A percentile compares a stretch with the other conserved stretches of the same genome.
Conservation (phyloP, 805 yeast species). For the Cyberlindnera nakhonratchasimensis region DNA sequence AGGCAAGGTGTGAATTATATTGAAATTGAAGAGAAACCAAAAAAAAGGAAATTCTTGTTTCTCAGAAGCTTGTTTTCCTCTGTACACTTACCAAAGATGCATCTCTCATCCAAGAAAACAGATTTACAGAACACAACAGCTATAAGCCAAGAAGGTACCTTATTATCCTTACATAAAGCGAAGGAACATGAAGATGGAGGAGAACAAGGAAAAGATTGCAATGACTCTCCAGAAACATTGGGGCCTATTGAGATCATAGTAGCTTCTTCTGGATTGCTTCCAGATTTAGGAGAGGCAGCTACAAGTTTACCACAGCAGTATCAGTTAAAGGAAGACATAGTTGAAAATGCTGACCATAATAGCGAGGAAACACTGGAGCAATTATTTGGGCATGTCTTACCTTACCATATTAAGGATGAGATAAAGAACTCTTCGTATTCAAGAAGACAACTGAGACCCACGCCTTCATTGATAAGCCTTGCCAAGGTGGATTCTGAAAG, state of each 20-base stretch:
- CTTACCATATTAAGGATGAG: neutral
- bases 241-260: constrained; percentile 15
- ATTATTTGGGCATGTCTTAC: neutral
- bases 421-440: constrained; percentile 11
- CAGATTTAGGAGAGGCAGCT: neutral
- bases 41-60: neutral
- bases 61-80: constrained; percentile 5
- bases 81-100: neutral
- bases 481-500: constrained; percentile 7
- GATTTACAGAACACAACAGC: too few relatives aligned
- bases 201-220: neutral
- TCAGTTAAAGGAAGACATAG: too few relatives aligned
- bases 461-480: constrained; percentile 11
- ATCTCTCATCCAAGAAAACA: too few relatives aligned
- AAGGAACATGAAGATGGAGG: neutral
- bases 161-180: too few relatives aligned
- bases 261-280: constrained; percentile 4
- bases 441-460: constrained; percentile 10
- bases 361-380: neutral
- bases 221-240: neutral
- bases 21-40: constrained; percentile 10
- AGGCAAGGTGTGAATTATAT: constrained; percentile 15
- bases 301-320: too few relatives aligned
- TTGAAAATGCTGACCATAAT: neutral
- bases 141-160: too few relatives aligned